These are phyloP conservation scores for Sedum album DNA, from an alignment of 164 flowering plant species.

Conservation along the genomic window DNA sequence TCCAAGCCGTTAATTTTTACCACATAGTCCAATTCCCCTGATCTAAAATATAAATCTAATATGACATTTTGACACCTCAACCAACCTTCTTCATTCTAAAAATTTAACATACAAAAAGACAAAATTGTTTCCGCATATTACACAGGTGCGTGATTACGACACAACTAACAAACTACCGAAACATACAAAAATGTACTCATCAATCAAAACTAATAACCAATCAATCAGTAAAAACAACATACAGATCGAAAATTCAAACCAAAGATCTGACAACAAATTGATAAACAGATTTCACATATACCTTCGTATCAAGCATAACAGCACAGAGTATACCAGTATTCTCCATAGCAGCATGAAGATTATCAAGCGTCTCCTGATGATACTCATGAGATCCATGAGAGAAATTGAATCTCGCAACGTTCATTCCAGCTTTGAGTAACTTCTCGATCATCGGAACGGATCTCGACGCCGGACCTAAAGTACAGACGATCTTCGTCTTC, in stretches of 20 bases:
- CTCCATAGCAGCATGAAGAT: conserved; percentile 52
- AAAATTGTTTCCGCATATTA: too few species aligned
- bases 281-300: conserved; percentile 1
- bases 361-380: conserved; percentile 57
- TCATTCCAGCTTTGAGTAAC: conserved; percentile 71
- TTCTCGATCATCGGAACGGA: conserved; percentile 69
- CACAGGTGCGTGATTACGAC: too few species aligned
- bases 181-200: not conserved
- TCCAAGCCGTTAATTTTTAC: too few species aligned
- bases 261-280: not conserved
- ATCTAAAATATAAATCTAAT: too few species aligned
- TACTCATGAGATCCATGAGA: conserved; percentile 75
- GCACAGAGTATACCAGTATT: conserved; percentile 74
- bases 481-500: conserved; percentile 85
- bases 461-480: conserved; percentile 68
- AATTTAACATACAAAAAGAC: too few species aligned
- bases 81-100: too few species aligned
- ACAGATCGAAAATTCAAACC: not conserved
- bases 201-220: not conserved
- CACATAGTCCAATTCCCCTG: too few species aligned
- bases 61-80: too few species aligned
- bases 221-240: not conserved
- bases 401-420: conserved; percentile 79
- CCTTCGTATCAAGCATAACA: conserved; percentile 82
- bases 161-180: too few species aligned